Conservation (phyloP, 23 red algal genomes). For the Chondrus crispus region DNA sequence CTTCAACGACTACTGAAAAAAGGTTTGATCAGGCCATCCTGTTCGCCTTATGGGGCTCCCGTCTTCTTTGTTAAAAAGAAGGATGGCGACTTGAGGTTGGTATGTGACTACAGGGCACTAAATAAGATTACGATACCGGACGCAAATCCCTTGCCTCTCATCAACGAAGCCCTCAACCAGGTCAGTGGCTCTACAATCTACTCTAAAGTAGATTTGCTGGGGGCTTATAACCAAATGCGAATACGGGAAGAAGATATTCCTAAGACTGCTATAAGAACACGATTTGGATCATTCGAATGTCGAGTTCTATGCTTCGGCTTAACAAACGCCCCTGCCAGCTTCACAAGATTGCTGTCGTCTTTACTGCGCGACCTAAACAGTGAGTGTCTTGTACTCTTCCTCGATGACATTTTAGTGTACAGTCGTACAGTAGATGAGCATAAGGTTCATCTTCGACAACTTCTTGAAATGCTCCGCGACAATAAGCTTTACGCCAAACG, state of each 20-base stretch:
- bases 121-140: conserved; percentile 31
- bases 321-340: conserved; percentile 8
- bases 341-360: background rate
- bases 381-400: background rate
- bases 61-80: conserved; percentile 13
- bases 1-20: background rate
- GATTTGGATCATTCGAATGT: conserved; percentile 28
- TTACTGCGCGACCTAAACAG: background rate
- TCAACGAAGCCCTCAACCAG: conserved; percentile 22
- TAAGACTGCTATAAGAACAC: background rate
- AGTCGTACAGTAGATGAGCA: background rate
- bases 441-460: background rate
- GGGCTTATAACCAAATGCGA: background rate
- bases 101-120: conserved; percentile 18
- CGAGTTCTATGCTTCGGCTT: background rate
- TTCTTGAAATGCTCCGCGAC: background rate
- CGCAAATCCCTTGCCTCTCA: background rate
- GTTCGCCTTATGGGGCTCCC: background rate
- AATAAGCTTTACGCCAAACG: conserved; percentile 30
- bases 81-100: background rate
- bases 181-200: background rate
- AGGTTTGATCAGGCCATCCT: background rate
- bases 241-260: background rate
- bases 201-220: conserved; percentile 3
- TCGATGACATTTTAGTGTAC: conserved; percentile 19